Evolutionary conservation across 2,329 filamentous ascomycete species (phyloP), one percentile per base, ranked within the genome.

Genomic region (Ascochyta koolunga): DNA sequence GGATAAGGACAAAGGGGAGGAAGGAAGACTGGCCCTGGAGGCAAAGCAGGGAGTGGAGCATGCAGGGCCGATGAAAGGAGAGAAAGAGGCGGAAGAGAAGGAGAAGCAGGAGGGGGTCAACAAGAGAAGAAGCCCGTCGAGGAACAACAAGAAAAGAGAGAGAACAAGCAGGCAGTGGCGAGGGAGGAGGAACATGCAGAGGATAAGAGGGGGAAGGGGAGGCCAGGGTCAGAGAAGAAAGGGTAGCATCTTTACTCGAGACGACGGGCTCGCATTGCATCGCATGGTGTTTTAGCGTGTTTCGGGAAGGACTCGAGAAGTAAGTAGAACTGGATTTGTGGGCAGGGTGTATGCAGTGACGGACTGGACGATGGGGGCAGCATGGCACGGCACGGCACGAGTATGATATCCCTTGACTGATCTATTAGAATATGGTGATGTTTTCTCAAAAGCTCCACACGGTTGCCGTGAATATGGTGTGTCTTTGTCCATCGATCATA

Each of bases 201-300:
- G 2, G 42, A 3, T 5, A 29, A 10, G 32, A 38, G 13, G 22
- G 29, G 22, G 5, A 16, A 21, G 44, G 33, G 2, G 5, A 35
- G 22, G 36, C 16, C 37, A 18, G 36, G 21, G 13, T 16, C 27
- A 1, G 39, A 19, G 24, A 36, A 43, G 44, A 44, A 40, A 21
- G 35, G 45, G 40, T 49, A 49, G 29, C 32, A 33, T 39, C 19
- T 16, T 16, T 8, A 6, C 31, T n/a, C 2, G n/a, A 8, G 31
- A 15, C 9, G n/a, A 16, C 16, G 31, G 15, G n/a, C 31, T 33
- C 7, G 31, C 15, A 11, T 31, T 10, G 50, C 50, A 45, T 49
- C 29, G 35, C 40, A 27, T 29, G 35, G 40, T 45, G 35, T 49
- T 44, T n/a, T 35, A 52, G 49, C 35, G 29, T 52, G 27, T 19